A percentile compares a stretch with the other conserved stretches of the same genome.
Conservation (phyloP, 2,329 filamentous ascomycete genomes). For the Colletotrichum nymphaeae region DNA sequence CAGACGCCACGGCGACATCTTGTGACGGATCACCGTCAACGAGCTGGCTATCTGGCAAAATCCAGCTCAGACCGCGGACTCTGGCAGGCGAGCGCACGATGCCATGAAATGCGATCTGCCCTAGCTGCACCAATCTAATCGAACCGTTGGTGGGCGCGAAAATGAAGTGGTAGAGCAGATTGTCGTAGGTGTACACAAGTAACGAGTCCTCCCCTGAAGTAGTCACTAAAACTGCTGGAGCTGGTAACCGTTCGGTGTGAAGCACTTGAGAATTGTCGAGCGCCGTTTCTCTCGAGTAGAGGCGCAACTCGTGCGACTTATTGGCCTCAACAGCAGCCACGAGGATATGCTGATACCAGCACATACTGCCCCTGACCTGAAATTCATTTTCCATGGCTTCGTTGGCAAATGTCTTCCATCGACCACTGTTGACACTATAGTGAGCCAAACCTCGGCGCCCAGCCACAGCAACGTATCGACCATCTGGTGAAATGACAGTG, state of each 20-base stretch:
- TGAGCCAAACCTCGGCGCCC: conserved; percentile 91
- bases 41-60: conserved; percentile 90
- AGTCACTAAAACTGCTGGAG: conserved; percentile 90
- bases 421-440: conserved; percentile 92
- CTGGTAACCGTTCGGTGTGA: conserved; percentile 81
- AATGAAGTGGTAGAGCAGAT: conserved; percentile 93
- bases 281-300: conserved; percentile 88
- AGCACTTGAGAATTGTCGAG: conserved; percentile 80
- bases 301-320: conserved; percentile 84
- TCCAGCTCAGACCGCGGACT: conserved; percentile 94
- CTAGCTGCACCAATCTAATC: conserved; percentile 88
- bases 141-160: conserved; percentile 78
- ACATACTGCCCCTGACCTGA: conserved; percentile 94
- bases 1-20: conserved; percentile 92
- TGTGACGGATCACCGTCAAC: conserved; percentile 93
- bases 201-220: conserved; percentile 94
- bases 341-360: conserved; percentile 96
- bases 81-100: conserved; percentile 94
- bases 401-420: conserved; percentile 95
- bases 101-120: conserved; percentile 96
- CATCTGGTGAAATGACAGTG: conserved; percentile 89
- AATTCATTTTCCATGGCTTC: conserved; percentile 88
- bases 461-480: conserved; percentile 95
- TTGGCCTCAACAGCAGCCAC: conserved; percentile 93
- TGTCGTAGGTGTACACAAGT: conserved; percentile 96